Conservation (phyloP, 768 basidiomycete species). For the Obba rivulosa region DNA sequence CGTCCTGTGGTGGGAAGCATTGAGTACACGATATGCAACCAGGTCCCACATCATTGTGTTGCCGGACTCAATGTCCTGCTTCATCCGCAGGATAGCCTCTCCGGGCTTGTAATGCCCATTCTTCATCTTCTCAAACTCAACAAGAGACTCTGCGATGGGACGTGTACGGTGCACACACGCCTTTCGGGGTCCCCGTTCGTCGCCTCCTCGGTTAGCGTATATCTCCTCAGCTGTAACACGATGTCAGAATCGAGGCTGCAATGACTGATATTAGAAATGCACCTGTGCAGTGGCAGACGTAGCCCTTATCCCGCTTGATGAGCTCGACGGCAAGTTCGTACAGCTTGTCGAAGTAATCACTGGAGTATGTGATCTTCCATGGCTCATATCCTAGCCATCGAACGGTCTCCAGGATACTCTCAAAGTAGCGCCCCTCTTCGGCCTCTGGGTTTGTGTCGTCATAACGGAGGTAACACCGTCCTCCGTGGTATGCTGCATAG, state of each 20-base stretch:
- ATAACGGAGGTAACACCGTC: conserved; percentile 89
- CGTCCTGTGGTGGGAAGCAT: conserved; percentile 90
- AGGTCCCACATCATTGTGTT: conserved; percentile 99
- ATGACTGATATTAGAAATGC: conserved; percentile 24
- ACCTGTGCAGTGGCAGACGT: conserved; percentile 96
- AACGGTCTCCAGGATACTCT: conserved; percentile 91
- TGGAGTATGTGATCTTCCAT: conserved; percentile 98
- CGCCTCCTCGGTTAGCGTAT: conserved; percentile 80
- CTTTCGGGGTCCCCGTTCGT: conserved; percentile 69
- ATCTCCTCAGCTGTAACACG: conserved; percentile 78
- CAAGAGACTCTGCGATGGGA: conserved; percentile 81
- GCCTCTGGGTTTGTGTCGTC: conserved; percentile 99
- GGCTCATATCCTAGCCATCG: conserved; percentile 98
- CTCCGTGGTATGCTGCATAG: conserved; percentile 93
- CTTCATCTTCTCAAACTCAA: conserved; percentile 90
- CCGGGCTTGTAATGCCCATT: conserved; percentile 86
- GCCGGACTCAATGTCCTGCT: conserved; percentile 85
- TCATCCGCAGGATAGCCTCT: conserved; percentile 93
- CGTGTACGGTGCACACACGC: conserved; percentile 85
- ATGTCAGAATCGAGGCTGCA: not conserved
- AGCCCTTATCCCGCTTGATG: conserved; percentile 87
- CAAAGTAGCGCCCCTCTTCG: conserved; percentile 94
- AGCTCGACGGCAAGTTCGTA: conserved; percentile 85
- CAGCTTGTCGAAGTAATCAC: conserved; percentile 88
- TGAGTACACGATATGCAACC: conserved; percentile 90